Evolutionary conservation across 768 basidiomycete species (phyloP).

Genomic region (Calvatia gigantea): DNA sequence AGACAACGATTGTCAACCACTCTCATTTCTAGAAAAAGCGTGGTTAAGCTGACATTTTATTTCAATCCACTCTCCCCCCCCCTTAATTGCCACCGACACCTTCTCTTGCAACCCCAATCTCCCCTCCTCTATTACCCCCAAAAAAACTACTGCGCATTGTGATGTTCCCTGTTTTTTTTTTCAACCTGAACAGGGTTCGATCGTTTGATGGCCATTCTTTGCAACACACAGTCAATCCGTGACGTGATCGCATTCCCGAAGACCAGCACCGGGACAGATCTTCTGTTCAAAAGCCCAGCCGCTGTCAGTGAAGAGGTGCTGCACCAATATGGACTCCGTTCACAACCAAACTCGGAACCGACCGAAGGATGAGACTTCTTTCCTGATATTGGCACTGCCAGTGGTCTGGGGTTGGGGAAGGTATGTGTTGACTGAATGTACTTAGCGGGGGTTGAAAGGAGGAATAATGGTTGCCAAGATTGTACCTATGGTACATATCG

Average conservation of each 20-base stretch:
- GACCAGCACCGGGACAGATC: slow-evolving; percentile 77
- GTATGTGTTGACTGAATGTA: neutral
- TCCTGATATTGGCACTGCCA: neutral
- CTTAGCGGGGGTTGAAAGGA: neutral
- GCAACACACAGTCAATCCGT: slow-evolving; percentile 81
- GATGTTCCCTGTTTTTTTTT: slow-evolving; percentile 10
- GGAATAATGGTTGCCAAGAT: slow-evolving; percentile 1
- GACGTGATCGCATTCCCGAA: slow-evolving; percentile 98
- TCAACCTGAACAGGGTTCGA: slow-evolving; percentile 68
- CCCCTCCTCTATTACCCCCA: neutral
- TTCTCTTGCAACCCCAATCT: neutral
- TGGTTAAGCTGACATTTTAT: neutral
- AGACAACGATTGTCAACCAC: slow-evolving; percentile 17
- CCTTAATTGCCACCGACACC: slow-evolving; percentile 1
- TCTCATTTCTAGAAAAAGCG: slow-evolving; percentile 8
- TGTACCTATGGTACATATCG: neutral
- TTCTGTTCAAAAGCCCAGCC: slow-evolving; percentile 87
- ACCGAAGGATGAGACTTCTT: neutral
- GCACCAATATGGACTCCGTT: slow-evolving; percentile 60
- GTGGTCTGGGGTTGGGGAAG: neutral
- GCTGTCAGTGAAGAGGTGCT: slow-evolving; percentile 48
- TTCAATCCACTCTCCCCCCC: neutral
- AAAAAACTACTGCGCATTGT: neutral
- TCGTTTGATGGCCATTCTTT: slow-evolving; percentile 88
- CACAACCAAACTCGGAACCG: slow-evolving; percentile 15